A percentile compares a stretch with the other conserved stretches of the same genome.
Conservation (phyloP, 2,329 filamentous ascomycete species). For the Cladosporium sp. region DNA sequence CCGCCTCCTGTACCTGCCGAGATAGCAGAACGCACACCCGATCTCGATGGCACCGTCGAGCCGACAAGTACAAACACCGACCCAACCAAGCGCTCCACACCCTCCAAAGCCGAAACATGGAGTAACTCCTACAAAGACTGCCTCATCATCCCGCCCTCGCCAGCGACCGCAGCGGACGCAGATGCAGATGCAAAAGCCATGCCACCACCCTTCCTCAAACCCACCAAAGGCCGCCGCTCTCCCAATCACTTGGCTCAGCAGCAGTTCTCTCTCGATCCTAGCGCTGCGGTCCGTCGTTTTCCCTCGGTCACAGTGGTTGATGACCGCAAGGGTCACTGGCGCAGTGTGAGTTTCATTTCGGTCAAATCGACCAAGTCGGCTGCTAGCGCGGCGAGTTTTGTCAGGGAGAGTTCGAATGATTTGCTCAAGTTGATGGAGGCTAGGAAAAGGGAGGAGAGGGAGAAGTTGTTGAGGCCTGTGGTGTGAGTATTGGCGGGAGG, state of each 20-base stretch:
- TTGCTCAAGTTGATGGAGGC: slow-evolving; percentile 35
- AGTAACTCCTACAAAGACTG: slow-evolving; percentile 19
- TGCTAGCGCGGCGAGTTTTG: slow-evolving; percentile 4
- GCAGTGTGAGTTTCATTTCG: slow-evolving; percentile 27
- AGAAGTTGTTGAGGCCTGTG: slow-evolving; percentile 20
- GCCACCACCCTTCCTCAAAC: slow-evolving; percentile 15
- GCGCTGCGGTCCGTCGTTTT: slow-evolving; percentile 16
- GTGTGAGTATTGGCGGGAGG: background rate
- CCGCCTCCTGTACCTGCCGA: background rate
- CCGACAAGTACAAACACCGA: background rate
- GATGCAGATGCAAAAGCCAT: slow-evolving; percentile 7
- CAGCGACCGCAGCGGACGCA: background rate
- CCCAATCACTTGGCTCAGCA: background rate
- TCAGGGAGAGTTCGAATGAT: slow-evolving; percentile 38
- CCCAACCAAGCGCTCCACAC: background rate
- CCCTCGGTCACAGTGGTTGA: slow-evolving; percentile 32
- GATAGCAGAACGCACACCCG: background rate
- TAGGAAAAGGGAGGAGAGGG: slow-evolving; percentile 35
- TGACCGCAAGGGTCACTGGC: slow-evolving; percentile 28
- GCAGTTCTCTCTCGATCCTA: background rate
- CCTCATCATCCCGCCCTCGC: slow-evolving; percentile 5
- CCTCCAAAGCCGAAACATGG: slow-evolving; percentile 18
- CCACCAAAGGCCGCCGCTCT: slow-evolving; percentile 16
- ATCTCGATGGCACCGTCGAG: slow-evolving; percentile 9
- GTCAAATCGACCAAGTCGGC: slow-evolving; percentile 10